A percentile compares a stretch with the other conserved stretches of the same genome.
These are phyloP conservation scores for Myxozyma neglecta DNA, from an alignment of 805 yeast genomes.

Conservation along the genomic window DNA sequence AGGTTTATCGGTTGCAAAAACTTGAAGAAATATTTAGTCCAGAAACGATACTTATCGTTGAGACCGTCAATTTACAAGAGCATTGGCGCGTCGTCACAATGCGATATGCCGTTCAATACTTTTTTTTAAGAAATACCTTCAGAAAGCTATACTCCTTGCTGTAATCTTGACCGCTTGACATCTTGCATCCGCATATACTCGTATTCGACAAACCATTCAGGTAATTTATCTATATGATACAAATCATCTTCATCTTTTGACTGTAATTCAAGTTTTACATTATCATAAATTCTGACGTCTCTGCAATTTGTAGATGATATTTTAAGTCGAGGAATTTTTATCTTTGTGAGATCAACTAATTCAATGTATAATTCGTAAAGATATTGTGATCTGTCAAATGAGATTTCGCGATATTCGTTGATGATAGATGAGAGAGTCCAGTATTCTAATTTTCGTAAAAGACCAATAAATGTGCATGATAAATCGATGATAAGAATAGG, in stretches of 20 bases:
- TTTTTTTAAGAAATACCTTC: not conserved
- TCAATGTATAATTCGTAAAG: conserved; percentile 82
- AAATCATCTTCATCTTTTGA: not conserved
- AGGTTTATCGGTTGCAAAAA: too few species aligned
- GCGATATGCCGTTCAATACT: not conserved
- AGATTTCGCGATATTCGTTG: conserved; percentile 77
- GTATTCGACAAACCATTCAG: conserved; percentile 27
- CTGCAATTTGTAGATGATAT: not conserved
- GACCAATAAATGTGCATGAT: conserved; percentile 75
- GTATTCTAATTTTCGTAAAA: conserved; percentile 76
- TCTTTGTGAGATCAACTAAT: conserved; percentile 50
- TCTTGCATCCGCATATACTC: conserved; percentile 28
- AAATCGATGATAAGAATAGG: conserved; percentile 77
- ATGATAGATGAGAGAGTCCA: conserved; percentile 86
- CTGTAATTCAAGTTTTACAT: not conserved
- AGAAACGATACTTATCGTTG: too few species aligned
- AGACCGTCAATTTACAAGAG: too few species aligned
- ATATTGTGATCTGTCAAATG: conserved; percentile 72
- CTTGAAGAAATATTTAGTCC: too few species aligned
- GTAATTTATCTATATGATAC: conserved; percentile 9
- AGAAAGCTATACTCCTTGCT: not conserved
- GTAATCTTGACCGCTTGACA: not conserved
- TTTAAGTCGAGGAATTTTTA: not conserved
- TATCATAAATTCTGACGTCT: not conserved
- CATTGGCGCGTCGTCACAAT: too few species aligned